These are phyloP conservation scores for Hemileccinum rubropunctum DNA, from an alignment of 768 basidiomycete species.

Conservation along the genomic window DNA sequence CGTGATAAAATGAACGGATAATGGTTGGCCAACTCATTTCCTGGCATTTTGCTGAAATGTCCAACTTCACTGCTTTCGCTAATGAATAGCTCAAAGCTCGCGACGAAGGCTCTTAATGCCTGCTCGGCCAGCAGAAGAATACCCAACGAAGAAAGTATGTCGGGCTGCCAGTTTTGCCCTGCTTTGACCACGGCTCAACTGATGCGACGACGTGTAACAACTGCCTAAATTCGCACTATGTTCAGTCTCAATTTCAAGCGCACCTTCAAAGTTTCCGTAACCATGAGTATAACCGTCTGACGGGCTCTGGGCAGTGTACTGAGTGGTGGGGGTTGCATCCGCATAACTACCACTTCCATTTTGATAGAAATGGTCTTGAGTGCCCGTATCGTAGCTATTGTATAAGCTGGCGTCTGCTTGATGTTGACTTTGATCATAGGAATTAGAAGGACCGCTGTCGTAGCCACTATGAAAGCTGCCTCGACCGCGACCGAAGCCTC, in stretches of 20 bases:
- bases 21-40: slow-evolving; percentile 28
- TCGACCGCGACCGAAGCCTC: slow-evolving; percentile 53
- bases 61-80: slow-evolving; percentile 45
- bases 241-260: slow-evolving; percentile 73
- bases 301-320: slow-evolving; percentile 47
- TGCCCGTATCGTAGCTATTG: slow-evolving; percentile 62
- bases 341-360: slow-evolving; percentile 61
- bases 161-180: slow-evolving; percentile 44
- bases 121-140: slow-evolving; percentile 21
- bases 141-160: slow-evolving; percentile 21
- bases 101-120: slow-evolving; percentile 36
- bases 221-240: slow-evolving; percentile 43
- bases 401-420: slow-evolving; percentile 64
- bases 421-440: slow-evolving; percentile 66
- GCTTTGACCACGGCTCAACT: slow-evolving; percentile 47
- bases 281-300: slow-evolving; percentile 54
- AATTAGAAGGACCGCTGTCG: slow-evolving; percentile 50
- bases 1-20: slow-evolving; percentile 17
- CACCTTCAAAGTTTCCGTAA: slow-evolving; percentile 77
- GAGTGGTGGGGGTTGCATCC: slow-evolving; percentile 46
- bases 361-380: slow-evolving; percentile 67
- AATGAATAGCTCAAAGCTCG: slow-evolving; percentile 48
- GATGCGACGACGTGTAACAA: slow-evolving; percentile 31
- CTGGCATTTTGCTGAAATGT: slow-evolving; percentile 24
- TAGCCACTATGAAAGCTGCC: slow-evolving; percentile 53